phyloP scores from a whole-genome alignment of 1,284 basidiomycete species.

The Rhodotorula sp. region DNA sequence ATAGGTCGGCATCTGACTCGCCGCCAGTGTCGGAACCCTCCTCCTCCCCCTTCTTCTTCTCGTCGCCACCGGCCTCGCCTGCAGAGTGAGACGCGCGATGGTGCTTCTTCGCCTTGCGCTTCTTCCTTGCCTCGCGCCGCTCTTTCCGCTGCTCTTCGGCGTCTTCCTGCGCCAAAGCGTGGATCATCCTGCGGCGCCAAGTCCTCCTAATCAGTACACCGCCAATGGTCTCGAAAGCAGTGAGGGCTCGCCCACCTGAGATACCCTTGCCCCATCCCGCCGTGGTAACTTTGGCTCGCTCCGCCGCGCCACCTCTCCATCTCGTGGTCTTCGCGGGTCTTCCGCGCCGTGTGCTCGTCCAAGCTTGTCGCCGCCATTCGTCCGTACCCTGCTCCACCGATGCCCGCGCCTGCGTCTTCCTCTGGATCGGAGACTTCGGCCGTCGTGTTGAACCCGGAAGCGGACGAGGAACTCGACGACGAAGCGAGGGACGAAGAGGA shows the following conservation, averaged over 20 bases:
- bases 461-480: neutral
- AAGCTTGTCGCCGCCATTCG: neutral
- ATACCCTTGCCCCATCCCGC: constrained; percentile 24
- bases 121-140: neutral
- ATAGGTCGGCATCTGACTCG: neutral
- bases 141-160: constrained; percentile 9
- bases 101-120: neutral
- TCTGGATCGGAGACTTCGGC: constrained; percentile 2
- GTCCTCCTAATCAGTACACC: neutral
- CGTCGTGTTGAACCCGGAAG: neutral
- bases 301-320: constrained; percentile 6
- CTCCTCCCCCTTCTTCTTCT: neutral
- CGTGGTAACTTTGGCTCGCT: constrained; percentile 12
- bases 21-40: neutral
- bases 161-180: constrained; percentile 34
- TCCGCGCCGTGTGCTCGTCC: neutral
- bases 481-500: neutral
- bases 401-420: constrained; percentile 6
- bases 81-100: neutral
- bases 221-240: neutral
- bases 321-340: neutral
- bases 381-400: constrained; percentile 15
- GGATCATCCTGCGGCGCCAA: constrained; percentile 31
- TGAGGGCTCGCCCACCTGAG: constrained; percentile 11
- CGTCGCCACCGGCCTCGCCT: neutral